A percentile compares a stretch with the other conserved stretches of the same genome.
Evolutionary conservation across 1,284 basidiomycete genomes (phyloP).

Genomic region (Cryptococcus amylolentus): DNA sequence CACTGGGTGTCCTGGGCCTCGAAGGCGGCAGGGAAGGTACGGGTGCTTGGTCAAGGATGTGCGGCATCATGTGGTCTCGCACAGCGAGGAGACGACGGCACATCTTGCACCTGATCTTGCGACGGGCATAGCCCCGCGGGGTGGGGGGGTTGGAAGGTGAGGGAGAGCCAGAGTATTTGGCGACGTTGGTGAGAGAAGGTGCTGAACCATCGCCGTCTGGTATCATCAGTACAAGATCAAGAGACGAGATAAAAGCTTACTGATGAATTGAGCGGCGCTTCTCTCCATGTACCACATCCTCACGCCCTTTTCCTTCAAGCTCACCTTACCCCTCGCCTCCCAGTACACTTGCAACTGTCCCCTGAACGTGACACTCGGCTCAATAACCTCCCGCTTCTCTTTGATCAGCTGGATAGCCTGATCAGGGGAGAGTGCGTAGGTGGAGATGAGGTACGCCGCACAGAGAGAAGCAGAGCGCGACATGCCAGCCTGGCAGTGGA

Average conservation of each 20-base stretch:
- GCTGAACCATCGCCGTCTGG: conserved; percentile 61
- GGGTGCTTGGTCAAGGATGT: conserved; percentile 56
- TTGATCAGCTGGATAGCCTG: conserved; percentile 66
- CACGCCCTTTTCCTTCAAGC: conserved; percentile 64
- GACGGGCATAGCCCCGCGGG: conserved; percentile 49
- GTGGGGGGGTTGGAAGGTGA: conserved; percentile 61
- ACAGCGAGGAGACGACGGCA: conserved; percentile 83
- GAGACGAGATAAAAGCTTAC: conserved; percentile 48
- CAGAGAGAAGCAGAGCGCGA: conserved; percentile 77
- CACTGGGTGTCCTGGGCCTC: conserved; percentile 42
- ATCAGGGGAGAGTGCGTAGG: conserved; percentile 60
- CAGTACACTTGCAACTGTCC: conserved; percentile 74
- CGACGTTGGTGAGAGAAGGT: conserved; percentile 67
- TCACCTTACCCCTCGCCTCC: conserved; percentile 65
- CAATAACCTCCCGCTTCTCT: conserved; percentile 61
- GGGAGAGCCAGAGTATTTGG: conserved; percentile 65
- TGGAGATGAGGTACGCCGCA: conserved; percentile 79
- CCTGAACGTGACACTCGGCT: conserved; percentile 78
- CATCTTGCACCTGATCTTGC: conserved; percentile 79
- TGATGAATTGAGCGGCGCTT: conserved; percentile 68
- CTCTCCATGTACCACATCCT: conserved; percentile 77
- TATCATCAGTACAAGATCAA: not conserved
- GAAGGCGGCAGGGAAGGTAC: conserved; percentile 38
- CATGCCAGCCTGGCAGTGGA: conserved; percentile 82
- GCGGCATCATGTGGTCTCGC: conserved; percentile 86